Evolutionary conservation across 2,329 filamentous ascomycete species (phyloP).

Genomic region (Tolypocladium capitatum): DNA sequence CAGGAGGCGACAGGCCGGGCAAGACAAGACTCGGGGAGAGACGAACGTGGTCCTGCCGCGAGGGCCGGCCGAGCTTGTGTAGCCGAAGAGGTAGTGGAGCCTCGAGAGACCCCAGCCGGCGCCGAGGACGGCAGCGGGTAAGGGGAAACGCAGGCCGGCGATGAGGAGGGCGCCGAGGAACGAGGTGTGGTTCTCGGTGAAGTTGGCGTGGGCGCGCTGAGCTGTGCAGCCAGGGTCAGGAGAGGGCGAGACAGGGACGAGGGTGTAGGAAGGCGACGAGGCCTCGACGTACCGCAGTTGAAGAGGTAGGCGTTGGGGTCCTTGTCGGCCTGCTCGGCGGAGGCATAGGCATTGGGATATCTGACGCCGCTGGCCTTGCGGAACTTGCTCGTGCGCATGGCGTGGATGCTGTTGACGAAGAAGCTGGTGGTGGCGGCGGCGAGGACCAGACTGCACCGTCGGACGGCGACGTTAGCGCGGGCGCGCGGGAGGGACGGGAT

Average conservation of each 20-base stretch:
- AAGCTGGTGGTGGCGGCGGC: conserved; percentile 41
- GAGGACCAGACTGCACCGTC: conserved; percentile 43
- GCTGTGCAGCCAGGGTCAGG: conserved; percentile 18
- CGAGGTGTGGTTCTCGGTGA: conserved; percentile 44
- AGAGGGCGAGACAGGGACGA: not conserved
- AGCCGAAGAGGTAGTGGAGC: conserved; percentile 42
- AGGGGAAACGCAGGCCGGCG: conserved; percentile 41
- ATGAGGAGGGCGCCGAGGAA: conserved; percentile 40
- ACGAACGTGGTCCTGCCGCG: conserved; percentile 28
- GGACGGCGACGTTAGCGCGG: not conserved
- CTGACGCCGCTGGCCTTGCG: conserved; percentile 40
- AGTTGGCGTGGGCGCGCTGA: conserved; percentile 51
- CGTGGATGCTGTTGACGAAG: conserved; percentile 44
- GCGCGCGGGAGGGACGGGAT: not conserved
- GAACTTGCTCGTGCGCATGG: conserved; percentile 28
- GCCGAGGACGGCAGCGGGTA: conserved; percentile 34
- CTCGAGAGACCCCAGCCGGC: conserved; percentile 39
- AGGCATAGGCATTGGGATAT: conserved; percentile 47
- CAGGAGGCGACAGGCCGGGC: not conserved
- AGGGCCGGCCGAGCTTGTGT: conserved; percentile 30
- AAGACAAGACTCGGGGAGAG: not conserved
- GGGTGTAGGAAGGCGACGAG: not conserved
- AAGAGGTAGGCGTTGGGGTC: conserved; percentile 41
- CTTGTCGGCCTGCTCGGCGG: conserved; percentile 38
- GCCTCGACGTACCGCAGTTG: conserved; percentile 41